Conservation (phyloP, 2,329 filamentous ascomycete genomes). For the Samsoniella hepiali region DNA sequence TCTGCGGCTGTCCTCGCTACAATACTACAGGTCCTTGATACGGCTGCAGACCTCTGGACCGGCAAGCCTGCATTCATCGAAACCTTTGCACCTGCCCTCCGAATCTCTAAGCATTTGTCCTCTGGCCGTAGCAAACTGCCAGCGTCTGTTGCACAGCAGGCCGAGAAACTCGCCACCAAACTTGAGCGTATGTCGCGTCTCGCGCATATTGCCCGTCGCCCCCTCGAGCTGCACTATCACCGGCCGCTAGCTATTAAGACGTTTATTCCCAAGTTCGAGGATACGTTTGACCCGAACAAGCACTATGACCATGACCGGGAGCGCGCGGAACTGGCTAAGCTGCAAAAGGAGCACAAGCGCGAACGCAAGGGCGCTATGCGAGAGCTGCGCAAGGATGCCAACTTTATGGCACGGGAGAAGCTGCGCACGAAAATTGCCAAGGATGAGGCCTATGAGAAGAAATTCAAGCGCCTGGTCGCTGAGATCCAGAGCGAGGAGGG, state of each 20-base stretch:
- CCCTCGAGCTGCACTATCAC: slow-evolving; percentile 86
- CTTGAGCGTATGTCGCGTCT: slow-evolving; percentile 55
- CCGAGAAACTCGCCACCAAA: slow-evolving; percentile 43
- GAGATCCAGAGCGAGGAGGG: slow-evolving; percentile 97
- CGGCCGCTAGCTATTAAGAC: slow-evolving; percentile 82
- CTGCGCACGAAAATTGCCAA: slow-evolving; percentile 88
- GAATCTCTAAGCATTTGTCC: slow-evolving; percentile 59
- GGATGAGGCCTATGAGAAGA: slow-evolving; percentile 92
- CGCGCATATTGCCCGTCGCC: slow-evolving; percentile 65
- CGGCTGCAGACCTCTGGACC: slow-evolving; percentile 70
- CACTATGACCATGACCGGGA: slow-evolving; percentile 97
- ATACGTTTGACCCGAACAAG: slow-evolving; percentile 87
- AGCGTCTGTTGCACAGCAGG: slow-evolving; percentile 36
- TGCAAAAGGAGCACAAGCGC: slow-evolving; percentile 88
- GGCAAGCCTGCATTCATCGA: slow-evolving; percentile 73
- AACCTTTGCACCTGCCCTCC: slow-evolving; percentile 65
- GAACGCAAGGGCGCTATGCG: slow-evolving; percentile 93
- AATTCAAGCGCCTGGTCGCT: slow-evolving; percentile 85
- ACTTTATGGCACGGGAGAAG: slow-evolving; percentile 88
- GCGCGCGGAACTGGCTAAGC: slow-evolving; percentile 77
- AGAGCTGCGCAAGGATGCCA: slow-evolving; percentile 91
- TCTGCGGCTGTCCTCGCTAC: slow-evolving; percentile 62
- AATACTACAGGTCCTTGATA: slow-evolving; percentile 62
- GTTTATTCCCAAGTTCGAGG: slow-evolving; percentile 91
- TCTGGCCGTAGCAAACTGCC: slow-evolving; percentile 51